phyloP scores from a whole-genome alignment of 2,329 filamentous ascomycete species.

The Penicillium sp. region DNA sequence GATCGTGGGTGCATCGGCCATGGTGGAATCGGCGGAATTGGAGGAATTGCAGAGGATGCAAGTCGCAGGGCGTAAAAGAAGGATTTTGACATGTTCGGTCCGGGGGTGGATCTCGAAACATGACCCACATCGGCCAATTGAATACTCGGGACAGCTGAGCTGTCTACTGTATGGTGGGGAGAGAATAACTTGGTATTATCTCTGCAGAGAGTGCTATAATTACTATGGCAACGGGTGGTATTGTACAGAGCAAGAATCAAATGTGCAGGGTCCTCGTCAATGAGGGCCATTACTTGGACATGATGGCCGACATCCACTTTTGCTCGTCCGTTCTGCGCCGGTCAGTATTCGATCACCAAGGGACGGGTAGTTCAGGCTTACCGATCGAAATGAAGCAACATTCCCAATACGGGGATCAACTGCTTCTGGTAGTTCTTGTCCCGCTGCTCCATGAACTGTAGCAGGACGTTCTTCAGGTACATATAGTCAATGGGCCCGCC shows the following conservation, averaged over 20 bases:
- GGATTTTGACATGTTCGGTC: background rate
- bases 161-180: background rate
- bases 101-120: background rate
- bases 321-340: slow-evolving; percentile 68
- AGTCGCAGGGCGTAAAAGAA: background rate
- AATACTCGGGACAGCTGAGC: background rate
- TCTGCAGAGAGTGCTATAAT: slow-evolving; percentile 11
- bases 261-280: slow-evolving; percentile 4
- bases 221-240: slow-evolving; percentile 13
- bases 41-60: background rate
- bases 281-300: slow-evolving; percentile 41
- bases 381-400: slow-evolving; percentile 66
- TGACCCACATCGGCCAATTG: background rate
- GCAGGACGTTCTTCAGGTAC: slow-evolving; percentile 64
- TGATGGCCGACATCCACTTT: slow-evolving; percentile 78
- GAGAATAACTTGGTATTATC: slow-evolving; percentile 6
- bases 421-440: slow-evolving; percentile 68
- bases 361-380: slow-evolving; percentile 34
- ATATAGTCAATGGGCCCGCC: slow-evolving; percentile 55
- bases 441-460: slow-evolving; percentile 65
- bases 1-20: slow-evolving; percentile 39
- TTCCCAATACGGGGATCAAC: slow-evolving; percentile 63
- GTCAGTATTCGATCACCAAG: slow-evolving; percentile 10
- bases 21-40: slow-evolving; percentile 8
- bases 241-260: slow-evolving; percentile 12